phyloP scores from a whole-genome alignment of 1,284 basidiomycete species.

The Cutaneotrichosporon daszewskae region DNA sequence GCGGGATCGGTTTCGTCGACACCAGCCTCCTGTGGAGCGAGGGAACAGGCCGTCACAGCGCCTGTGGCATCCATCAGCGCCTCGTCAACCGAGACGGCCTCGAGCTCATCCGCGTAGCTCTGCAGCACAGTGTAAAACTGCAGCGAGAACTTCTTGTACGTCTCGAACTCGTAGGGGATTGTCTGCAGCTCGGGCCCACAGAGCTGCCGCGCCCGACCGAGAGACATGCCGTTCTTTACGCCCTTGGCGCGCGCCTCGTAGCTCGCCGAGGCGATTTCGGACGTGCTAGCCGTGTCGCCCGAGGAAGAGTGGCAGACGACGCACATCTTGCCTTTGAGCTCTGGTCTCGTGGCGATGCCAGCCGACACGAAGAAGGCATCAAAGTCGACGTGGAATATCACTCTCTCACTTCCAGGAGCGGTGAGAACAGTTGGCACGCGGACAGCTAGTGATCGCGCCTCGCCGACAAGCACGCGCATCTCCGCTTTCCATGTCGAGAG shows the following conservation, averaged over 20 bases:
- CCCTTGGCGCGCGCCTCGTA: constrained; percentile 88
- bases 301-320: constrained; percentile 89
- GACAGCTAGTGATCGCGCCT: constrained; percentile 54
- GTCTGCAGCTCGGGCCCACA: constrained; percentile 59
- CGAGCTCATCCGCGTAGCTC: constrained; percentile 79
- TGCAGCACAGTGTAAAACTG: constrained; percentile 90
- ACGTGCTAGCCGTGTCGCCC: constrained; percentile 65
- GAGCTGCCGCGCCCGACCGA: constrained; percentile 75
- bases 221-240: constrained; percentile 89
- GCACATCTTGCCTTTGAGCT: constrained; percentile 76
- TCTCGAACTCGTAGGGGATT: constrained; percentile 62
- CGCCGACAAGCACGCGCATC: constrained; percentile 69
- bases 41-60: constrained; percentile 50
- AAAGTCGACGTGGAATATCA: constrained; percentile 93
- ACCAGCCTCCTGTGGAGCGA: constrained; percentile 39
- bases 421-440: constrained; percentile 14
- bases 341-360: constrained; percentile 68
- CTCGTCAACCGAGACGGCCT: constrained; percentile 95
- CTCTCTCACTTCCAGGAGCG: constrained; percentile 49
- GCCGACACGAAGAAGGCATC: constrained; percentile 96
- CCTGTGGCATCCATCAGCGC: constrained; percentile 83
- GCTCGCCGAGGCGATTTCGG: constrained; percentile 89
- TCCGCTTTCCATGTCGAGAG: constrained; percentile 90
- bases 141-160: constrained; percentile 74
- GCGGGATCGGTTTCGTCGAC: constrained; percentile 49